Evolutionary conservation across 2,329 filamentous ascomycete species (phyloP).

Genomic region (Aspergillus neoniger): DNA sequence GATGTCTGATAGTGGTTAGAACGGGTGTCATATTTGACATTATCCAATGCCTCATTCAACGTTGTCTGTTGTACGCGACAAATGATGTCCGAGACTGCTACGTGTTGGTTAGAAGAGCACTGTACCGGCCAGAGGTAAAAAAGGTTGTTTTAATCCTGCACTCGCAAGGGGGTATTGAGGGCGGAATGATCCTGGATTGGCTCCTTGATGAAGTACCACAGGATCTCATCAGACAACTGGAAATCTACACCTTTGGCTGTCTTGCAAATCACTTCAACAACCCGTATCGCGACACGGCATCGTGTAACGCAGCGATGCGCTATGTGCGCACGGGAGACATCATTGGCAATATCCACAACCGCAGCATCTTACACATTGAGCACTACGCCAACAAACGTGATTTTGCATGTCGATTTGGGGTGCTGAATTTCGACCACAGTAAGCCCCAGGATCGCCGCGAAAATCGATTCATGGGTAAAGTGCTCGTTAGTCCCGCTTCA

Average conservation of each 20-base stretch:
- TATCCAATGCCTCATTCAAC: conserved; percentile 74
- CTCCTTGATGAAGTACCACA: conserved; percentile 70
- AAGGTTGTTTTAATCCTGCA: conserved; percentile 76
- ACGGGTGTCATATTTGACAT: conserved; percentile 73
- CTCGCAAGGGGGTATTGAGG: conserved; percentile 76
- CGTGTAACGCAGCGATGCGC: background rate
- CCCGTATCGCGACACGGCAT: conserved; percentile 55
- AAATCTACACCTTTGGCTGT: conserved; percentile 75
- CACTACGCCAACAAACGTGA: conserved; percentile 77
- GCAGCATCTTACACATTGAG: conserved; percentile 70
- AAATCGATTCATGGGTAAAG: conserved; percentile 52
- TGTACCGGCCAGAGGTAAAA: conserved; percentile 62
- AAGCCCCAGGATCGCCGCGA: conserved; percentile 40
- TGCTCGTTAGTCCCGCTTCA: conserved; percentile 48
- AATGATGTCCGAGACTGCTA: conserved; percentile 62
- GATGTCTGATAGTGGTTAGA: conserved; percentile 22
- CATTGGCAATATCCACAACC: background rate
- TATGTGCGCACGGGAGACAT: conserved; percentile 31
- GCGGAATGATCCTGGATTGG: conserved; percentile 73
- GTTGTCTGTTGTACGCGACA: conserved; percentile 72
- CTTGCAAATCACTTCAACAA: conserved; percentile 84
- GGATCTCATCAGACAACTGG: conserved; percentile 66
- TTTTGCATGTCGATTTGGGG: conserved; percentile 73
- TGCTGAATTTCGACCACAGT: conserved; percentile 61
- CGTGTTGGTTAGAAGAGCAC: conserved; percentile 63